Evolutionary conservation across 2,329 filamentous ascomycete species (phyloP).

Genomic region (Microsporum canis): DNA sequence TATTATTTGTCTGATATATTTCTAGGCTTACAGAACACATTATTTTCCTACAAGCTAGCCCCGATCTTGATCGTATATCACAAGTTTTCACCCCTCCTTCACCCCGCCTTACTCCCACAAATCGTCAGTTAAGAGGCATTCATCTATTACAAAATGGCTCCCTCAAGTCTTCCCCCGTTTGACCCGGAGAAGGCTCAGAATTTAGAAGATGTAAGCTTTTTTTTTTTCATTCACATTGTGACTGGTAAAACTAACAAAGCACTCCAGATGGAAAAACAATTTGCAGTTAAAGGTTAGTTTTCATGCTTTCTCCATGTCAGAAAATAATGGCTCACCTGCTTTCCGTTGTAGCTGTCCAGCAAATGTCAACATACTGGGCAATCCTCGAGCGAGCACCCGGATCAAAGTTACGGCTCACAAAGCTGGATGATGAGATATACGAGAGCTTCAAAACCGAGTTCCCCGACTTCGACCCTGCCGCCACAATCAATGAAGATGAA

Average conservation of each 20-base stretch:
- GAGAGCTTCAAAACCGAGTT: constrained; percentile 79
- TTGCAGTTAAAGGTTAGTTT: constrained; percentile 78
- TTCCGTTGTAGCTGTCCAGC: constrained; percentile 58
- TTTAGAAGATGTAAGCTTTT: constrained; percentile 51
- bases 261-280: constrained; percentile 89
- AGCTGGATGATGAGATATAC: constrained; percentile 89
- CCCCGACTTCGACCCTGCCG: constrained; percentile 78
- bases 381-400: constrained; percentile 86
- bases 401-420: constrained; percentile 80
- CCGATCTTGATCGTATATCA: too few relatives aligned
- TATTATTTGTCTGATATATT: neutral
- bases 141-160: constrained; percentile 7
- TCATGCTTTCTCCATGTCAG: neutral
- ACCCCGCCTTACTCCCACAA: neutral
- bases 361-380: constrained; percentile 94
- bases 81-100: neutral
- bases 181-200: constrained; percentile 56
- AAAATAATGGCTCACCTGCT: neutral
- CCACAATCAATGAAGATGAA: constrained; percentile 72
- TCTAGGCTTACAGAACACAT: neutral
- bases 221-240: constrained; percentile 1
- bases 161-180: constrained; percentile 23
- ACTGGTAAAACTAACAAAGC: constrained; percentile 13
- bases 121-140: neutral
- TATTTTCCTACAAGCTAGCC: neutral